Percentiles rank a stretch among this genome's conserved stretches.
These are phyloP conservation scores for Ceratocystis smalleyi DNA, from an alignment of 2,329 filamentous ascomycete species.

Conservation along the genomic window DNA sequence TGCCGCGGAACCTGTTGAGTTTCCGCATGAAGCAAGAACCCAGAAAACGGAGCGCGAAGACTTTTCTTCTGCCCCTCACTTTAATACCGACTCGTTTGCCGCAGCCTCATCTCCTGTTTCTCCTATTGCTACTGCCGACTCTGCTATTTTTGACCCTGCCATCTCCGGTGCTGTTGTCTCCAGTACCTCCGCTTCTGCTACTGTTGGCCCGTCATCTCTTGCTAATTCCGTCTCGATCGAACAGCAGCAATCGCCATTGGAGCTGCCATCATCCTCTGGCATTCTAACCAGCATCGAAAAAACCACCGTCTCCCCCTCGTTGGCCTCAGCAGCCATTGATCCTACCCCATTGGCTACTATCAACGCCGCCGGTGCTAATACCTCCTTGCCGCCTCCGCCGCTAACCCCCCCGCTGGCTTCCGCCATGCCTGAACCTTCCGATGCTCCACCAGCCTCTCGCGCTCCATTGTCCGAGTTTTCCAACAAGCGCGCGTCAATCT, in stretches of 20 bases:
- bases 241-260: too few species aligned
- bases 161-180: background rate
- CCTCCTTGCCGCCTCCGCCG: background rate
- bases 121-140: background rate
- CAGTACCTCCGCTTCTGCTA: background rate
- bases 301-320: background rate
- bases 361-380: background rate
- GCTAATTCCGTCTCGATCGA: background rate
- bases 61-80: constrained; percentile 1
- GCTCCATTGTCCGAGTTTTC: constrained; percentile 37
- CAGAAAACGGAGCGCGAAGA: background rate
- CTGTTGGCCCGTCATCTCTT: background rate
- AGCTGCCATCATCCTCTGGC: background rate
- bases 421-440: constrained; percentile 6
- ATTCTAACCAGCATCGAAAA: background rate
- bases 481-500: constrained; percentile 54
- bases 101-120: background rate
- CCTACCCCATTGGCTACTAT: background rate
- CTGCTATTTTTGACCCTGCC: background rate
- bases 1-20: background rate
- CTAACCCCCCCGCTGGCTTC: background rate
- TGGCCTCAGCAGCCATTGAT: background rate
- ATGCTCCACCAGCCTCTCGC: constrained; percentile 26
- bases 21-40: background rate
- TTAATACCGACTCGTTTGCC: background rate